Evolutionary conservation across 768 basidiomycete species (phyloP), one percentile per base, ranked within the genome.

Genomic region (Saitozyma podzolica): DNA sequence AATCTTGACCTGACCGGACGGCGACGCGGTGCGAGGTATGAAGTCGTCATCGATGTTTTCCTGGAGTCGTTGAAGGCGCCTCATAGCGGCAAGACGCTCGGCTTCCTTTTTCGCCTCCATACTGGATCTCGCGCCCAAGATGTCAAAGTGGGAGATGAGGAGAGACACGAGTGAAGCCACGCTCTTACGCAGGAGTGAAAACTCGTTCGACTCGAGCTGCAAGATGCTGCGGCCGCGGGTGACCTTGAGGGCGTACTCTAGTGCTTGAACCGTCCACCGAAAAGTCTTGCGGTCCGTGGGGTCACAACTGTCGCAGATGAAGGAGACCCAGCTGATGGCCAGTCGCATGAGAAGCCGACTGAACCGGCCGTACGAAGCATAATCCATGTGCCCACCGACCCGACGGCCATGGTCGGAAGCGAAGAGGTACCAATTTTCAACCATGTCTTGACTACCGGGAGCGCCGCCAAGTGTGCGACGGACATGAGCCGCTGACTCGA

Each of bases 271-370:
- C 8, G 96, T 94, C 94, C 94, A 98, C 76, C 90, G 89, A 84
- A 99, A 99, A 0, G 92, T 98, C 78, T 88, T 90, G 61, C 92
- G 86, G 78, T 98, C 94, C 41, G 91, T 89, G 8, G 94, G 92
- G 70, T 96, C 91, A 81, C 96, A 99, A 71, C 94, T 91, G 74
- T 97, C 93, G 81, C 92, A 96, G 66, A 98, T 95, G 83, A 99
- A 98, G 50, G 92, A 89, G 41, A 98, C 91, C 95, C 95, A 99
- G 11, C 91, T 89, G 70, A 98, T 97, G 9, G 94, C 92, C 56
- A 98, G 85, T 63, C 87, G 88, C 79, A 94, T 89, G 41, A 97
- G 83, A 4, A 89, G 84, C 8, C 89, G 86, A 74, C 90, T 89
- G 80, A 96, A 95, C 67, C 89, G 88, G 39, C 69, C 68, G 68